A percentile compares a stretch with the other conserved stretches of the same genome.
phyloP scores from a whole-genome alignment of 2,329 filamentous ascomycete species.

The Drechslerella dactyloides region DNA sequence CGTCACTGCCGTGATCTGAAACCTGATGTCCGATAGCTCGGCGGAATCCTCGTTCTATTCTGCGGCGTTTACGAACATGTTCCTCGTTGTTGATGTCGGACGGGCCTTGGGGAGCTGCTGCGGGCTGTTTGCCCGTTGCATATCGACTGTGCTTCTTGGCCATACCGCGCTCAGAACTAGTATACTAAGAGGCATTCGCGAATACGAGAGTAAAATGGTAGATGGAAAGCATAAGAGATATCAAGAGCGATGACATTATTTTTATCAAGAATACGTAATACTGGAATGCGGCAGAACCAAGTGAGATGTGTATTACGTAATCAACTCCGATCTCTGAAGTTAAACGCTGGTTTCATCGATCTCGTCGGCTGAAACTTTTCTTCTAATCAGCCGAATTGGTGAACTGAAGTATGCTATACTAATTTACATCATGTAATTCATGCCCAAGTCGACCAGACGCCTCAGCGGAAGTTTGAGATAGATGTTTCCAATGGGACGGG shows the following conservation, averaged over 20 bases:
- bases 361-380: not conserved
- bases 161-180: not conserved
- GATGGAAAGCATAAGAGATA: not conserved
- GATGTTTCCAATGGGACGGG: conserved; percentile 58
- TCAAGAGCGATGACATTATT: too few relatives aligned
- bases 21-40: conserved; percentile 20
- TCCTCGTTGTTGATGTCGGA: conserved; percentile 3
- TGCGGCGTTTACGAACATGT: conserved; percentile 31
- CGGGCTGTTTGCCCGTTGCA: not conserved
- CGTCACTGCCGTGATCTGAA: conserved; percentile 35
- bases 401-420: conserved; percentile 2
- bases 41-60: conserved; percentile 38
- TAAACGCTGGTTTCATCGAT: not conserved
- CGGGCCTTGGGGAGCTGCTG: not conserved
- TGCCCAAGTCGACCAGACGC: not conserved
- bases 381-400: not conserved
- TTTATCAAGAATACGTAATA: not conserved
- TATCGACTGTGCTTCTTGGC: not conserved
- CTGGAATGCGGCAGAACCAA: not conserved
- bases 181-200: not conserved
- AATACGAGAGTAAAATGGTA: not conserved
- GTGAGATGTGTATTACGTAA: conserved; percentile 1
- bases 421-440: conserved; percentile 18
- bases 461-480: conserved; percentile 49
- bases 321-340: not conserved